Percentiles rank a stretch among this genome's conserved stretches.
Conservation (phyloP, 2,329 filamentous ascomycete species). For the Bipolaris gigantea region DNA sequence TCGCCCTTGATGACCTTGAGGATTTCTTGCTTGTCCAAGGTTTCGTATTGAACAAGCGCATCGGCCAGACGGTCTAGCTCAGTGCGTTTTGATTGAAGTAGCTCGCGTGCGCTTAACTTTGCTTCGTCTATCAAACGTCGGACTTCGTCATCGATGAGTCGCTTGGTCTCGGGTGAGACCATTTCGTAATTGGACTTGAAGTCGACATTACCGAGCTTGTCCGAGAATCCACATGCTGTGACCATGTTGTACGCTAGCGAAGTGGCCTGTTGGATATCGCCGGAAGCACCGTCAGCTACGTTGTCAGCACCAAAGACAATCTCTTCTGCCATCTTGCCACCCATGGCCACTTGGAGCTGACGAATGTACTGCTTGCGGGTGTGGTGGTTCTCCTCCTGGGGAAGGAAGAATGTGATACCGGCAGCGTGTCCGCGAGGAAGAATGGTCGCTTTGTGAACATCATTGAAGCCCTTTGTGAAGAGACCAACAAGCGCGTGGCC, state of each 20-base stretch:
- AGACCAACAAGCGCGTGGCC: slow-evolving; percentile 91
- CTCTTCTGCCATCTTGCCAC: slow-evolving; percentile 88
- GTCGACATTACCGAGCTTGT: slow-evolving; percentile 85
- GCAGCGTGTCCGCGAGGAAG: slow-evolving; percentile 85
- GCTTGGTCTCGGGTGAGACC: slow-evolving; percentile 83
- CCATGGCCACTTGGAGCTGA: slow-evolving; percentile 77
- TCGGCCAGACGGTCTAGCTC: slow-evolving; percentile 87
- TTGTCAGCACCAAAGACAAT: slow-evolving; percentile 88
- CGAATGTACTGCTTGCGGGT: slow-evolving; percentile 83
- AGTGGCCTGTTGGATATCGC: slow-evolving; percentile 82
- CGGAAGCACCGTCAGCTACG: slow-evolving; percentile 84
- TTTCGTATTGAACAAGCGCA: slow-evolving; percentile 93
- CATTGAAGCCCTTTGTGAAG: slow-evolving; percentile 73
- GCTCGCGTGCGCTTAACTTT: slow-evolving; percentile 69
- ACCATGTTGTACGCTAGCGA: slow-evolving; percentile 84
- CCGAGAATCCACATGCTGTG: slow-evolving; percentile 85
- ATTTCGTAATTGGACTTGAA: slow-evolving; percentile 77
- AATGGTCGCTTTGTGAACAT: slow-evolving; percentile 96
- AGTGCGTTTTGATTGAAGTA: slow-evolving; percentile 74
- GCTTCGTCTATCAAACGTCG: slow-evolving; percentile 81
- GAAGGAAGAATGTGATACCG: slow-evolving; percentile 84
- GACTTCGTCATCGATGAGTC: slow-evolving; percentile 85
- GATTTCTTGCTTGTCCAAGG: slow-evolving; percentile 84
- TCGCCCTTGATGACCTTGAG: slow-evolving; percentile 87
- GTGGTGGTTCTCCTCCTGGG: slow-evolving; percentile 81